Base-by-base conservation (phyloP, 148 eudicot species). In the Chenopodium quinoa region DNA sequence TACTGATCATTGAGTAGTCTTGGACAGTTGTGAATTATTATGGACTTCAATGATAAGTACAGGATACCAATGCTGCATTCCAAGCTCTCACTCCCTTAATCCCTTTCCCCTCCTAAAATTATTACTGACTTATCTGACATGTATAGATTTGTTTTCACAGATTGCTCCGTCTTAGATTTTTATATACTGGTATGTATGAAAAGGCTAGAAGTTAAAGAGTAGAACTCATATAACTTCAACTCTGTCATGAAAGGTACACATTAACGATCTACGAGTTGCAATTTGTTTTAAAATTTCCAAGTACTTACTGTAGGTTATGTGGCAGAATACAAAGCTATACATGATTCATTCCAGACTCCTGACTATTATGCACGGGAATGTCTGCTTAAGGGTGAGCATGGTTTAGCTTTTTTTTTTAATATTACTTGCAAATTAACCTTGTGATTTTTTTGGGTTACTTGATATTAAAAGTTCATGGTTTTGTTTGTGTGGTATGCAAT, bases 151-250 rank as follows among this genome's bases (percentile, higher is more conserved):
- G 70, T 80, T 78, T 17, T 62, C 68, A 82, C 93, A 94, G 97
- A 91, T 86, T 95, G 97, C 86, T 95, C 97, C 65, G 78, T 91
- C 79, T 81, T 95, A 73, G 97, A 93, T 80, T 91, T 95, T 63
- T 93, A 90, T 84, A 84, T 93, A 58, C 84, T 95, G 80, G 94
- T 95, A 65, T 95, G 97, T 84, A 91, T 95, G 97, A 93, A 90
- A 88, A 92, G 97, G 86, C 78, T 95, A 72, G 99, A 95, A 89
- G 84, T 88, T 52, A 92, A 88, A 90, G 99, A 95, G 84, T 90
- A 86, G 75, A 92, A 85, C 62, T 84, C 91, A 4, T 90, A 88
- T 90, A 95, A 95, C 85, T 95, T 95, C 86, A 91, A 89, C 84
- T 85, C 97, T 67, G 81, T 95, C 71, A 93, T 95, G 97, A 93